Base-by-base conservation (phyloP, 2,329 filamentous ascomycete species). In the Sarocladium strictum region DNA sequence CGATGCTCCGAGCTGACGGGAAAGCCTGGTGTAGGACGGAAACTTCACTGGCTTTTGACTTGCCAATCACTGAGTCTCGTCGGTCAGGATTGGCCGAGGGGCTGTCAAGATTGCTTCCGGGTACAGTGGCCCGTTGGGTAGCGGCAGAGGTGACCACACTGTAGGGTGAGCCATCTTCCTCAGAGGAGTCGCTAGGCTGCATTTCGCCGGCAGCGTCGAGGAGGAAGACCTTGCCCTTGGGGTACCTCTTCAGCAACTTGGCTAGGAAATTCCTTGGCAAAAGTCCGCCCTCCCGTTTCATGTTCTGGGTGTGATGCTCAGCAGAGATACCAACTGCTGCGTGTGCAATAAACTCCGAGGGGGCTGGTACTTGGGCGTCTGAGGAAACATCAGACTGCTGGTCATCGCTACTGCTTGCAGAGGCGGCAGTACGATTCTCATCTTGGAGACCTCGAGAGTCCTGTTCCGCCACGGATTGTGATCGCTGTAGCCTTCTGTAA, bases 221-320 rank as follows among this genome's bases (percentile, higher is more conserved):
- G 47, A 71, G 72, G 56, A 77, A 78, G 1, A 77, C 67, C 47
- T 71, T 71, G 0, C 77, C 77, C 9, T 66, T 62, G 0, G 76
- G 76, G 54, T 79, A 74, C 1, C 70, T 65, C 11, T 68, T 68
- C 1, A 78, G 61, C 6, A 79, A 67, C 1, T 64, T 65, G 1
- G 66, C 61, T 1, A 80, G 62, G 14, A 75, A 68, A 3, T 57
- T 63, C 50, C 76, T 70, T 0, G 72, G 66, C 1, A 77, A 55
- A 2, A 60, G 58, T 10, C 61, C 55, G 3, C 60, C 54, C 9
- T 60, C 54, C 0, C 29, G 37, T 5, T 35, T 43, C 2, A 58
- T 55, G 2, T 53, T 33, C 27, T 64, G 58, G 9, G 59, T 67
- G 23, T 24, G 11, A 23, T 72, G 59, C 37, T 71, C 64, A 37